A percentile compares a stretch with the other conserved stretches of the same genome.
Evolutionary conservation across 129 eudicot genomes (phyloP).

Genomic region (Smallanthus sonchifolius): DNA sequence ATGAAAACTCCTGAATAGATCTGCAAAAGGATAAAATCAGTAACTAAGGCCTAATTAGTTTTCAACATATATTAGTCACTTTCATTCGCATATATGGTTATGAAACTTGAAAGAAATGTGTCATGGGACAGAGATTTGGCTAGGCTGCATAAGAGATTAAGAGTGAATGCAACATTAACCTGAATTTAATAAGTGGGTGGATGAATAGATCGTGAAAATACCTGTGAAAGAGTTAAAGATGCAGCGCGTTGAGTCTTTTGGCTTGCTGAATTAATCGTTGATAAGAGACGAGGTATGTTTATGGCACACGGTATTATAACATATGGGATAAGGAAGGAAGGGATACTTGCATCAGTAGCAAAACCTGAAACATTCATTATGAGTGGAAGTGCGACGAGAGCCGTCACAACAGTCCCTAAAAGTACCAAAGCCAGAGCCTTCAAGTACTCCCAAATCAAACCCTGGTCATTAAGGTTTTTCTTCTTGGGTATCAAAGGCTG

Average conservation of each 20-base stretch:
- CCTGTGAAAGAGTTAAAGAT: constrained; percentile 59
- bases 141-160: neutral
- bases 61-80: no score
- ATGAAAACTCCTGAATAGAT: constrained; percentile 59
- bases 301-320: constrained; percentile 55
- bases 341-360: constrained; percentile 38
- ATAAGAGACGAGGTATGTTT: constrained; percentile 37
- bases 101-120: neutral
- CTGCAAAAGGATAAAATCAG: constrained; percentile 19
- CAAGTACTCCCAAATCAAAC: constrained; percentile 29
- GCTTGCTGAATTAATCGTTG: constrained; percentile 40
- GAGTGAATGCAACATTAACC: neutral
- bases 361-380: constrained; percentile 36
- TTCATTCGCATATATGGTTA: neutral
- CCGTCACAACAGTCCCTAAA: constrained; percentile 34
- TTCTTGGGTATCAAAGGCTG: constrained; percentile 29
- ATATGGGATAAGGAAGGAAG: constrained; percentile 55
- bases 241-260: constrained; percentile 45
- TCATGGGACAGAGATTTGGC: neutral
- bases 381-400: constrained; percentile 42
- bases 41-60: no score
- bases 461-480: neutral
- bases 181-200: neutral
- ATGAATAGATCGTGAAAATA: neutral
- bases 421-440: constrained; percentile 34